Evolutionary conservation across 2,329 filamentous ascomycete species (phyloP).

Genomic region (Leptographium wingfieldii): DNA sequence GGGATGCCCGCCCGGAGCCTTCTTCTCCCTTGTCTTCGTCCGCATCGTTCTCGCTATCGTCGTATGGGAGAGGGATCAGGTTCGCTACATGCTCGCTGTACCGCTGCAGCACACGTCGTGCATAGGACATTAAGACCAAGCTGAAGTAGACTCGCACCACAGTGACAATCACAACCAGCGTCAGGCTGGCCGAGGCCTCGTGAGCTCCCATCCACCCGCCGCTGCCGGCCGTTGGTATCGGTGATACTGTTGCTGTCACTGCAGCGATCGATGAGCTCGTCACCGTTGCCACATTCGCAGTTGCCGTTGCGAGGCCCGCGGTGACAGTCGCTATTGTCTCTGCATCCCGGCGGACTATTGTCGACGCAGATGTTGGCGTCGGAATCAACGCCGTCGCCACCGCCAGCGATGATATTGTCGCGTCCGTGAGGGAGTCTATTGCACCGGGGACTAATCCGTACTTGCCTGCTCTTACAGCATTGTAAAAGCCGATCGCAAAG

Average conservation of each 20-base stretch:
- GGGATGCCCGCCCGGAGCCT: background rate
- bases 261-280: background rate
- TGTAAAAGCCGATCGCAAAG: conserved; percentile 79
- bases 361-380: background rate
- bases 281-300: background rate
- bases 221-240: conserved; percentile 8
- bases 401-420: background rate
- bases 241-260: background rate
- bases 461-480: conserved; percentile 21
- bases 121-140: conserved; percentile 71
- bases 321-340: background rate
- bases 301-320: background rate
- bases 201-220: conserved; percentile 24
- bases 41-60: conserved; percentile 26
- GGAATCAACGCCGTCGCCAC: background rate
- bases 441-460: background rate
- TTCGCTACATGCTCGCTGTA: conserved; percentile 35
- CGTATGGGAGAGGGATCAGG: conserved; percentile 19
- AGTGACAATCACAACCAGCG: conserved; percentile 62
- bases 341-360: background rate
- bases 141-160: conserved; percentile 71
- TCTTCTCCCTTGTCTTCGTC: conserved; percentile 18
- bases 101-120: conserved; percentile 61
- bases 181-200: conserved; percentile 62
- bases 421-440: background rate